A percentile compares a stretch with the other conserved stretches of the same genome.
These are phyloP conservation scores for Ceratopteris richardii DNA, from an alignment of 75 land plant genomes.

Conservation along the genomic window DNA sequence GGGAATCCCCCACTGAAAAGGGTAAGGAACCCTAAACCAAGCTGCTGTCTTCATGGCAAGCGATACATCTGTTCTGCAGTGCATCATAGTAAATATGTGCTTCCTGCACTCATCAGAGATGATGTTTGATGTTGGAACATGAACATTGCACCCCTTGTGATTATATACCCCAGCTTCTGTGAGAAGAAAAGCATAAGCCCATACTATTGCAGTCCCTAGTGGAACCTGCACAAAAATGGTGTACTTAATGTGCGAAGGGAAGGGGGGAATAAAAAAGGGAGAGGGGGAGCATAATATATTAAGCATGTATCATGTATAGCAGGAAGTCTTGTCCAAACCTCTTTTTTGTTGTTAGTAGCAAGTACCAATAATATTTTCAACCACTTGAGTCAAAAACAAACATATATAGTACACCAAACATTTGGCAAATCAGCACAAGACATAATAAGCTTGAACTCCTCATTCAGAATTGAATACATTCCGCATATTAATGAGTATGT, in stretches of 20 bases:
- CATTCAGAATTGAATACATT: too few species aligned
- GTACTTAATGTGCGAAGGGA: not conserved
- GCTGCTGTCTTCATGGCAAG: slow-evolving; percentile 56
- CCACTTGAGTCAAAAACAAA: too few species aligned
- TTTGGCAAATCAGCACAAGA: too few species aligned
- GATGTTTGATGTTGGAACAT: slow-evolving; percentile 49
- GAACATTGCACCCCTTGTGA: slow-evolving; percentile 62
- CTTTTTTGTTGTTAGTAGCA: too few species aligned
- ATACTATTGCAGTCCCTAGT: slow-evolving; percentile 57
- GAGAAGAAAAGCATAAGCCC: slow-evolving; percentile 88
- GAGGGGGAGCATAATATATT: too few species aligned
- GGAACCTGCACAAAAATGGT: slow-evolving; percentile 52
- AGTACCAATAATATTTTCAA: too few species aligned
- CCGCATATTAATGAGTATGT: too few species aligned
- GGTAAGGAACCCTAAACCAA: slow-evolving; percentile 92
- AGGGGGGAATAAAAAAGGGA: too few species aligned
- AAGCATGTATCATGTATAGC: too few species aligned
- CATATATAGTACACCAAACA: too few species aligned
- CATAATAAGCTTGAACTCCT: too few species aligned
- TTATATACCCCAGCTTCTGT: slow-evolving; percentile 79
- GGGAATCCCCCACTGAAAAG: slow-evolving; percentile 94
- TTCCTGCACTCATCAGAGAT: slow-evolving; percentile 45
- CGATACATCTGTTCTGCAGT: slow-evolving; percentile 84
- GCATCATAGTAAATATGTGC: slow-evolving; percentile 63
- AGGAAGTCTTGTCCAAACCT: too few species aligned